phyloP scores from a whole-genome alignment of 2,329 filamentous ascomycete species.

The Cytospora chrysosperma region DNA sequence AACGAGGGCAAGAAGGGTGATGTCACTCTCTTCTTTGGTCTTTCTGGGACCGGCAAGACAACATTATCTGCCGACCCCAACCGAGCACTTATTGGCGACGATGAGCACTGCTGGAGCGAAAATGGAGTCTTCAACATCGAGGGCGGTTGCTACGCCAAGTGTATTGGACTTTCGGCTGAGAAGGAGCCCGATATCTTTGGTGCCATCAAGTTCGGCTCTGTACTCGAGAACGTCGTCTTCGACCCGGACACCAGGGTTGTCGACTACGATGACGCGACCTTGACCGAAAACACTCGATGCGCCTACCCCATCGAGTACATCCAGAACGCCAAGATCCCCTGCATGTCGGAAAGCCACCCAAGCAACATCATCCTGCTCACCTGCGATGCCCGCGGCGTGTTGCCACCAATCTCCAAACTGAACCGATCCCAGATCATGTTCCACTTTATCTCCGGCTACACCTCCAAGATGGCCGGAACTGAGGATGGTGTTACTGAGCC shows the following conservation, averaged over 20 bases:
- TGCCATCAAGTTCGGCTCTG: constrained; percentile 94
- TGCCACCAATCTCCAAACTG: constrained; percentile 97
- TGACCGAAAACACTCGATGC: constrained; percentile 98
- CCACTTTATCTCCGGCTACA: constrained; percentile 99
- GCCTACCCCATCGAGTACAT: constrained; percentile 99
- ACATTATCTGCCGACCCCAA: constrained; percentile 96
- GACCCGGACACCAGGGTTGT: constrained; percentile 85
- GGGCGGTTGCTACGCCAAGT: constrained; percentile 99
- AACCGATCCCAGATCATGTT: constrained; percentile 97
- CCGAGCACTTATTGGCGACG: constrained; percentile 93
- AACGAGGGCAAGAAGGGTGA: constrained; percentile 95
- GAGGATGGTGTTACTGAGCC: constrained; percentile 97
- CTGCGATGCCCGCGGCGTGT: constrained; percentile 94
- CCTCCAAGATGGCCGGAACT: constrained; percentile 99
- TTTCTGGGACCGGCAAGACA: constrained; percentile 98
- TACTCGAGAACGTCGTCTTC: constrained; percentile 98
- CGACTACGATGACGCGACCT: constrained; percentile 90
- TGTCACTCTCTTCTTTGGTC: constrained; percentile 98
- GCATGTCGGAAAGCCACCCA: constrained; percentile 81
- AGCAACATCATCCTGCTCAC: constrained; percentile 98
- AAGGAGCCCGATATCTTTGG: constrained; percentile 98
- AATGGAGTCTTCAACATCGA: constrained; percentile 98
- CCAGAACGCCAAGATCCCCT: constrained; percentile 97
- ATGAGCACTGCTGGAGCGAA: constrained; percentile 99
- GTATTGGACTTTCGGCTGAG: constrained; percentile 92